Base-by-base conservation (phyloP, 257 asterid species). In the Jasminum sambac region DNA sequence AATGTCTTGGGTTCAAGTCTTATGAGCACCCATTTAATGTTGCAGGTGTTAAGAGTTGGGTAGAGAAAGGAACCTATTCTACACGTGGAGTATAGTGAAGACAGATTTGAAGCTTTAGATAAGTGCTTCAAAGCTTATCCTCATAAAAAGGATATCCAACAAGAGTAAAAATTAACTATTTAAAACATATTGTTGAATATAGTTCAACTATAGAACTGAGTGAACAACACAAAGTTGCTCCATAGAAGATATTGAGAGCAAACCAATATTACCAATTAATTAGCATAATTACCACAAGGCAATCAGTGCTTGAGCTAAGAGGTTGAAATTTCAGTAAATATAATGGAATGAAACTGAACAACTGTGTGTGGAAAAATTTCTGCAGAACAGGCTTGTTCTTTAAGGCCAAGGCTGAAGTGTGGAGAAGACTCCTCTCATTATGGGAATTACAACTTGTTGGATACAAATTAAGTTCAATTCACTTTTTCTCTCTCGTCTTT, bases 141-240 rank as follows among this genome's bases (percentile, higher is more conserved):
- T 11, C 36, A 23, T 42, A 25, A 66, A 44, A 17, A 41, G 50
- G 21, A 30, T 39, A 24, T 62, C 17, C 34, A 36, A 55, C 42
- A 70, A 40, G n/a, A 26, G 55, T 39, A 50, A 39, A 46, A 17
- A 38, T 72, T n/a, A 10, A 70, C 52, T 30, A 64, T 48, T 65
- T 66, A 8, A 40, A 67, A 41, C 63, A 63, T 34, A 34, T 12
- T 59, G 66, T 43, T 38, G 46, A 66, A 72, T 50, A 50, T 50
- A 25, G 12, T n/a, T 17, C n/a, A 7, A 8, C 1, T 50, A 10
- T 50, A 19, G 21, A 44, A 44, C 6, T 44, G 16, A 44, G 16
- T 30, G n/a, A 14, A 44, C 2, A 5, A 13, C 8, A 16, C 7
- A 44, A 16, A 44, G 5, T 50, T 50, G 60, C 60, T 50, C 12